Conservation (phyloP, 345 rosid genomes). For the Chamaenerion angustifolium region DNA sequence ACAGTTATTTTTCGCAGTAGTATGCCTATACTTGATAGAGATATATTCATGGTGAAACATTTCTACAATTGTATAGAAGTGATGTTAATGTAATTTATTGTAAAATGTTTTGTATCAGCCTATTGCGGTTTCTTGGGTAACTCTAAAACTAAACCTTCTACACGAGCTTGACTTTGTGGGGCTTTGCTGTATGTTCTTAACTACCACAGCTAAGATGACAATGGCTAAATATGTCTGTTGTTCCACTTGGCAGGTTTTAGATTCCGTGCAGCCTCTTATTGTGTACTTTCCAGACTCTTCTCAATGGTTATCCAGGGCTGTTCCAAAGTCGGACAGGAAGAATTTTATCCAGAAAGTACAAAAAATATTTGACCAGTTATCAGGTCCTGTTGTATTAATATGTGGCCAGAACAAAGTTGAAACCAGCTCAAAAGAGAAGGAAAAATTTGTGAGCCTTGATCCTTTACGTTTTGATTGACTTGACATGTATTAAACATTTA, state of each 20-base stretch:
- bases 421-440: constrained; percentile 68
- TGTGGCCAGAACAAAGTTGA: constrained; percentile 82
- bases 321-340: constrained; percentile 52
- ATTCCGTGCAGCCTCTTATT: constrained; percentile 59
- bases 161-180: too few species aligned
- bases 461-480: neutral
- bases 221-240: constrained; percentile 8
- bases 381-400: constrained; percentile 78
- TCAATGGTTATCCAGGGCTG: constrained; percentile 90
- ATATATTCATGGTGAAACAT: too few species aligned
- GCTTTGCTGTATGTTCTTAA: neutral
- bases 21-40: neutral
- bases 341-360: constrained; percentile 63
- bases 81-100: too few species aligned
- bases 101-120: too few species aligned
- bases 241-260: constrained; percentile 57
- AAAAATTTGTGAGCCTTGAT: constrained; percentile 56
- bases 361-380: constrained; percentile 62
- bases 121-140: too few species aligned
- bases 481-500: neutral
- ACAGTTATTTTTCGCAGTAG: too few species aligned
- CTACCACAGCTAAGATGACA: neutral
- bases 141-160: too few species aligned
- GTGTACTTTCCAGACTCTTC: constrained; percentile 90
- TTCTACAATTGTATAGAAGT: too few species aligned